Base-by-base conservation (phyloP, 495 filamentous ascomycete genomes). In the Penicillium parvum region DNA sequence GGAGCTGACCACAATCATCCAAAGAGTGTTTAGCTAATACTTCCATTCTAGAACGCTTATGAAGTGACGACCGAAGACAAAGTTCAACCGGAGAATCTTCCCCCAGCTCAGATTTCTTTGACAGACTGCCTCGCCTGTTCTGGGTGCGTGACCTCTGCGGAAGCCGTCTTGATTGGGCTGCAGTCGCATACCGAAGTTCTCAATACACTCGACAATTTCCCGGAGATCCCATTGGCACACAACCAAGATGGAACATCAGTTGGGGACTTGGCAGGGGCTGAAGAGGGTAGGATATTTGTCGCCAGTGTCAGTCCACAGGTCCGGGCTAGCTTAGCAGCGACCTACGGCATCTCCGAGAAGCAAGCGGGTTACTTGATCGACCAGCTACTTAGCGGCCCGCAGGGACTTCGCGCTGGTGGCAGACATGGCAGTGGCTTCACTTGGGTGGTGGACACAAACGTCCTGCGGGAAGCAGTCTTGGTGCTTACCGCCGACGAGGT, bases 81-180 rank as follows among this genome's bases (percentile, higher is more conserved):
- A 65, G 75, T 81, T 37, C 60, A 71, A 32, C 68, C 72, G 7
- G 68, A 79, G 40, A 68, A 70, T 40, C 60, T 77, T n/a, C 66
- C 82, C 17, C 71, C 75, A 0, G 90, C 92, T 2, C 82, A 95
- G 60, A 97, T 98, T 45, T 96, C 90, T 33, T 78, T 98, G 43
- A 98, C 92, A 11, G 92, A 98, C 64, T 98, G 92, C 58, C 83
- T 98, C 33, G 92, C 92, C 32, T 98, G 92, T 62, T 96, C 92
- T 16, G 92, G 92, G 34, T 98, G 92, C 64, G 94, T 98, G 14
- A 98, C 92, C 3, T 95, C 90, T 9, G 92, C 94, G 14, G 92
- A 98, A 64, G 92, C 92, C 4, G 86, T 98, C 9, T 77, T 98
- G 19, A 88, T 98, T 33, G 88, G 83, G 18, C 72, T 97, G 36